Evolutionary conservation across 805 yeast species (phyloP).

Genomic region (Kodamaea lidongshanica): DNA sequence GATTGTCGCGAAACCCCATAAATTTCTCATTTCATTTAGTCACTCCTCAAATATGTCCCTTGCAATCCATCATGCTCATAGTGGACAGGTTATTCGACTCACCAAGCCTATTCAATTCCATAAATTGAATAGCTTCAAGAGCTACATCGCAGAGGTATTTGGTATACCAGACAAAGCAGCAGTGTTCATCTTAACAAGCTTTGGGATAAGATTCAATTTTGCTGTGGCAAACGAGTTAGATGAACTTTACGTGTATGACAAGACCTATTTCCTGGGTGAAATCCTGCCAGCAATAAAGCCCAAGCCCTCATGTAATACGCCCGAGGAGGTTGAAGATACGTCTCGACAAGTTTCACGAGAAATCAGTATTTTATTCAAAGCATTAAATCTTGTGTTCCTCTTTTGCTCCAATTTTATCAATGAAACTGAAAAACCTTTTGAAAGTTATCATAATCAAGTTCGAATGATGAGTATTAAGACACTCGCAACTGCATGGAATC

Average conservation of each 20-base stretch:
- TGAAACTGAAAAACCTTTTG: conserved; percentile 45
- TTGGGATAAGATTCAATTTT: conserved; percentile 56
- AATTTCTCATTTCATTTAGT: conserved; percentile 1
- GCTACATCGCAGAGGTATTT: conserved; percentile 23
- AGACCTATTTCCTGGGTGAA: conserved; percentile 44
- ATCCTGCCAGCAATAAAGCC: conserved; percentile 9
- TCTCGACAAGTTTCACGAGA: conserved; percentile 25
- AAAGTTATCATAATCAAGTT: conserved; percentile 30
- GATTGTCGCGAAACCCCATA: conserved; percentile 1
- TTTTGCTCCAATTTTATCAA: conserved; percentile 44
- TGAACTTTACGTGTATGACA: conserved; percentile 60
- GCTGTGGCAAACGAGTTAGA: conserved; percentile 45
- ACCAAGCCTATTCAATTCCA: conserved; percentile 40
- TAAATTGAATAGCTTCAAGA: conserved; percentile 27
- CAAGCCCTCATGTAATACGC: conserved; percentile 2
- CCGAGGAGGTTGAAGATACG: conserved; percentile 17
- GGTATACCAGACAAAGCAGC: conserved; percentile 22
- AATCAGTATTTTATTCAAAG: conserved; percentile 37
- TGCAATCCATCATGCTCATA: conserved; percentile 33
- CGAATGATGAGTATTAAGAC: conserved; percentile 38
- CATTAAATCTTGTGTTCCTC: conserved; percentile 43
- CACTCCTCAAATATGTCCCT: conserved; percentile 10
- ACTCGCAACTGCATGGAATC: conserved; percentile 31
- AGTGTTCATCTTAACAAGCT: conserved; percentile 54
- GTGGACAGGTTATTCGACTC: conserved; percentile 25